Evolutionary conservation across 768 basidiomycete species (phyloP).

Genomic region (Pleurotus cornucopiae): DNA sequence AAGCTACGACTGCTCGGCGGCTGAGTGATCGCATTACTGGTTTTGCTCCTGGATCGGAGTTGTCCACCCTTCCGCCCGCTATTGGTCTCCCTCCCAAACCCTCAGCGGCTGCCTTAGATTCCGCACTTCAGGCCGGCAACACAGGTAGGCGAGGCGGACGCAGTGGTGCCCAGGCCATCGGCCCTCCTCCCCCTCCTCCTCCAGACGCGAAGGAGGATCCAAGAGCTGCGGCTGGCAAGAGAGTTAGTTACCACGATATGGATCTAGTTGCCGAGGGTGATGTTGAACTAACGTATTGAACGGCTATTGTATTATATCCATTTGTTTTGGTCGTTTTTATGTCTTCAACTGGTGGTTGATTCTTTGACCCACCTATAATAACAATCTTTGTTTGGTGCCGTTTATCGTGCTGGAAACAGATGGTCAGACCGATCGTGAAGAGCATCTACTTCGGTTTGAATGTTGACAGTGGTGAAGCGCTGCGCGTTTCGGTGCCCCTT

Average conservation of each 20-base stretch:
- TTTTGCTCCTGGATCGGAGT: slow-evolving; percentile 47
- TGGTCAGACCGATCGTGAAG: too few species aligned
- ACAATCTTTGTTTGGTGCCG: slow-evolving; percentile 1
- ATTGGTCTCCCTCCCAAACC: slow-evolving; percentile 84
- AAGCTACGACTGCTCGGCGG: slow-evolving; percentile 53
- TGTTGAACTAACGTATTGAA: slow-evolving; percentile 35
- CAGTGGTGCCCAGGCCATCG: slow-evolving; percentile 35
- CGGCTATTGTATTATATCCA: neutral
- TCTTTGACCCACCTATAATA: too few species aligned
- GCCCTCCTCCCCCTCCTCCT: slow-evolving; percentile 73
- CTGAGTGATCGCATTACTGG: slow-evolving; percentile 82
- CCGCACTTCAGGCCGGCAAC: slow-evolving; percentile 49
- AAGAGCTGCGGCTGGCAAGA: slow-evolving; percentile 80
- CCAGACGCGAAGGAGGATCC: slow-evolving; percentile 92
- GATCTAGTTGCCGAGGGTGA: slow-evolving; percentile 80
- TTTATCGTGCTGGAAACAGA: neutral
- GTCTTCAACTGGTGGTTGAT: too few species aligned
- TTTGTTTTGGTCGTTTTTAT: too few species aligned
- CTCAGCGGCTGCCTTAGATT: slow-evolving; percentile 46
- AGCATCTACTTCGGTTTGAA: too few species aligned
- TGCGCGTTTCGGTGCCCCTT: neutral
- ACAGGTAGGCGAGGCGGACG: slow-evolving; percentile 31
- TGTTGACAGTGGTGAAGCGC: neutral
- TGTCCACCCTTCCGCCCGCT: slow-evolving; percentile 48
- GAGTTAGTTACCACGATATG: slow-evolving; percentile 95